Evolutionary conservation across 2,329 filamentous ascomycete genomes (phyloP).

Genomic region (Ceratocystis diversiconidia): DNA sequence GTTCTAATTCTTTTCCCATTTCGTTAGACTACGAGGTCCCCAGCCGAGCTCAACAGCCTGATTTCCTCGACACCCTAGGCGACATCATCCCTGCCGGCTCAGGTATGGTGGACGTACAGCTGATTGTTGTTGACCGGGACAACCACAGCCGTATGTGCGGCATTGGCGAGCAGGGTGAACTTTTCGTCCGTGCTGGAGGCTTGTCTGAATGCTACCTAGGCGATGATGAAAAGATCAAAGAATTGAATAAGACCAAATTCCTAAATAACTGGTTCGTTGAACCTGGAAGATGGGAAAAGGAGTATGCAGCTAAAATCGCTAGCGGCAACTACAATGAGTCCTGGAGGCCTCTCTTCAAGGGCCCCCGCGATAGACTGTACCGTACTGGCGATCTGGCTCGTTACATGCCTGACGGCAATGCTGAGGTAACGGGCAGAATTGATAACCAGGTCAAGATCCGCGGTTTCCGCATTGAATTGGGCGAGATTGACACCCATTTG

Average conservation of each 20-base stretch:
- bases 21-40: conserved; percentile 54
- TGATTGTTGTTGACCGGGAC: conserved; percentile 65
- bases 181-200: conserved; percentile 69
- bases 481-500: conserved; percentile 79
- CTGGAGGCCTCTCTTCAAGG: conserved; percentile 67
- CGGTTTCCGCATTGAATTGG: conserved; percentile 87
- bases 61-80: conserved; percentile 30
- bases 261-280: conserved; percentile 77
- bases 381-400: conserved; percentile 74
- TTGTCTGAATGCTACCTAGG: conserved; percentile 69
- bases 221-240: conserved; percentile 38
- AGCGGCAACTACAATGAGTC: conserved; percentile 35
- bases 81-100: conserved; percentile 71
- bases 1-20: background rate
- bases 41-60: conserved; percentile 46
- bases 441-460: conserved; percentile 93
- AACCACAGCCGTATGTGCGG: conserved; percentile 55
- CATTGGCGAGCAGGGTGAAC: conserved; percentile 71
- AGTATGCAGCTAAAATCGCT: conserved; percentile 23
- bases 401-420: conserved; percentile 55
- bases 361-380: conserved; percentile 75
- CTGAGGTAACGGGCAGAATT: conserved; percentile 64
- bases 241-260: conserved; percentile 61
- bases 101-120: conserved; percentile 80
- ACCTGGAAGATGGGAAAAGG: conserved; percentile 40